Conservation (phyloP, 768 basidiomycete species). For the Infundibulicybe gibba region DNA sequence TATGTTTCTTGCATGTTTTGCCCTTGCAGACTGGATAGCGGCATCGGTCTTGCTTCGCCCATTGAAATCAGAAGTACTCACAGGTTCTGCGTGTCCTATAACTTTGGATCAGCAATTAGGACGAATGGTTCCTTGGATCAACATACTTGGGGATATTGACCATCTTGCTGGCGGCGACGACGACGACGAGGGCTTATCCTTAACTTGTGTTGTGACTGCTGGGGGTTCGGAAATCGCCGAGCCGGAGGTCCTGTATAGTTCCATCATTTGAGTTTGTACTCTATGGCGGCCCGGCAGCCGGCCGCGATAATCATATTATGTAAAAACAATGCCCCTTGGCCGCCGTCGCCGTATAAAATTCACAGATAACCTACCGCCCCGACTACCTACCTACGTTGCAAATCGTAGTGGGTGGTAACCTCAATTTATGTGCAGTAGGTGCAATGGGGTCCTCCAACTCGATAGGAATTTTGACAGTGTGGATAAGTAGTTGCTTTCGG, state of each 20-base stretch:
- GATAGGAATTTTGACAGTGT: too few species aligned
- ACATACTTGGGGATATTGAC: slow-evolving; percentile 95
- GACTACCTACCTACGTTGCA: too few species aligned
- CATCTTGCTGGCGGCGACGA: slow-evolving; percentile 58
- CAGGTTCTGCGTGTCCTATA: slow-evolving; percentile 90
- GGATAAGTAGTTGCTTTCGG: too few species aligned
- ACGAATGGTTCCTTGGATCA: neutral
- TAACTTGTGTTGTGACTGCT: slow-evolving; percentile 24
- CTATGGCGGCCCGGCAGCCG: neutral
- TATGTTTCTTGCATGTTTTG: slow-evolving; percentile 96
- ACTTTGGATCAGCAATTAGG: slow-evolving; percentile 12
- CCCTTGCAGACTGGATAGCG: slow-evolving; percentile 79
- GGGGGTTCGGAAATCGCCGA: slow-evolving; percentile 31
- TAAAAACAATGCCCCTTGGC: too few species aligned
- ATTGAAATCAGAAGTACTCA: slow-evolving; percentile 43
- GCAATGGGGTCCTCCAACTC: too few species aligned
- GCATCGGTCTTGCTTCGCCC: slow-evolving; percentile 4
- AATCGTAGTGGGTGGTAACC: too few species aligned
- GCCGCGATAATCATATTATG: too few species aligned
- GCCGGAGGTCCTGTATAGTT: slow-evolving; percentile 32
- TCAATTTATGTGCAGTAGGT: too few species aligned
- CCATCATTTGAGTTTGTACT: slow-evolving; percentile 23
- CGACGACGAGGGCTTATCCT: slow-evolving; percentile 28
- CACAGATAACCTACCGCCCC: too few species aligned
- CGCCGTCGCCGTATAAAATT: too few species aligned